Evolutionary conservation across 495 filamentous ascomycete genomes (phyloP).

Genomic region (Pseudotulostoma volvatum): DNA sequence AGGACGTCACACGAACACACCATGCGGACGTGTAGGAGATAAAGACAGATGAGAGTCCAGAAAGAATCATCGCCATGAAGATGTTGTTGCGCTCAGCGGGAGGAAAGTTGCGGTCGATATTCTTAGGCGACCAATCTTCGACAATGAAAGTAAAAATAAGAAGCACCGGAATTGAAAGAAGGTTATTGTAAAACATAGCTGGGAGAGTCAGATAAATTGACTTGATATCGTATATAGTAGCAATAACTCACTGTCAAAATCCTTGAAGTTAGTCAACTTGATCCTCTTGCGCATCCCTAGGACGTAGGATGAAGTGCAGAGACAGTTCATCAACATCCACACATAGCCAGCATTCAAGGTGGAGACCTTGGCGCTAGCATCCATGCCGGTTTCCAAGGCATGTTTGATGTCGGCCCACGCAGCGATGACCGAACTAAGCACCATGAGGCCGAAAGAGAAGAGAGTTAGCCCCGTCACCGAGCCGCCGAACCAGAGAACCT

Average conservation of each 20-base stretch:
- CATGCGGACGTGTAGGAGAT: conserved; percentile 98
- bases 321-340: conserved; percentile 96
- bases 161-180: conserved; percentile 89
- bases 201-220: conserved; percentile 1
- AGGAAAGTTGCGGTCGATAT: conserved; percentile 82
- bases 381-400: conserved; percentile 43
- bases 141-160: conserved; percentile 63
- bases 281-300: conserved; percentile 95
- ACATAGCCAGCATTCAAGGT: conserved; percentile 92
- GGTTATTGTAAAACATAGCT: conserved; percentile 99
- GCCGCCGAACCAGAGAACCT: conserved; percentile 98
- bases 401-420: conserved; percentile 97
- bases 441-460: conserved; percentile 96
- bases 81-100: conserved; percentile 53
- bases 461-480: conserved; percentile 76
- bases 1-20: conserved; percentile 94
- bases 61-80: conserved; percentile 80
- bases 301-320: conserved; percentile 84
- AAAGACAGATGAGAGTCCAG: conserved; percentile 84
- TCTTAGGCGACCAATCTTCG: conserved; percentile 82
- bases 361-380: conserved; percentile 60
- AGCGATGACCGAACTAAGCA: conserved; percentile 83
- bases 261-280: conserved; percentile 99
- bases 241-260: conserved; percentile 79
- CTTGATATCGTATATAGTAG: not conserved